Base-by-base conservation (phyloP, 2,329 filamentous ascomycete genomes). In the Cordyceps militaris region DNA sequence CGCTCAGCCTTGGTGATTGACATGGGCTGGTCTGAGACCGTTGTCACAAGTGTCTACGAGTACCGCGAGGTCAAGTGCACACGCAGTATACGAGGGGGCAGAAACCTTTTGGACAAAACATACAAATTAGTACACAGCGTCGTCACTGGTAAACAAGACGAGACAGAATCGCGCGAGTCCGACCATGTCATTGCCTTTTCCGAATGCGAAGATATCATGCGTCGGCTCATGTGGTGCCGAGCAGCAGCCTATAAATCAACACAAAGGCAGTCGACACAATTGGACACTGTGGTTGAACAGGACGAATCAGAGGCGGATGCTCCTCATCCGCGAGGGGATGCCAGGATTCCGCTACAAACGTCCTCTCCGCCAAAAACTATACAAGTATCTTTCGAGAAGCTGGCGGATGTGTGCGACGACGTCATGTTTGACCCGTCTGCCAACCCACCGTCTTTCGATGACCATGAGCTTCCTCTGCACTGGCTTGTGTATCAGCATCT, bases 11-110 rank as follows among this genome's bases (percentile, higher is more conserved):
- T 99, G 43, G 84, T 97, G 0, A 79, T 99, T 38, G 91, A 99
- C 67, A 80, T 99, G 60, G 94, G 93, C 44, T 99, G 94, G 94
- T 81, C 85, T 43, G 94, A 97, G 71, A 96, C 92, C 0, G 81
- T 87, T 0, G 83, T 95, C 23, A 96, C 91, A 0, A 88, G 86
- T 6, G 80, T 97, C 7, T 97, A 92, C 67, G 94, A 99, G 72
- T 96, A 91, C 69, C 86, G 89, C 56, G 91, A 96, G 69, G 83
- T 96, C 1, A 78, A 80, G 16, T 84, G 83, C 56, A 82, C 79
- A 58, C 81, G 89, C 56, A 93, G 83, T 40, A 78, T 89, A 14
- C 80, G 94, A 62, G 91, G 84, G 34, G 91, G 87, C 59, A 92
- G 86, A 66, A 70, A 81, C 58, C 74, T 97, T 21, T 81, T 87